Percentiles rank a stretch among this genome's conserved stretches.
Evolutionary conservation across 805 yeast species (phyloP).

Genomic region (Wickerhamia fluorescens): DNA sequence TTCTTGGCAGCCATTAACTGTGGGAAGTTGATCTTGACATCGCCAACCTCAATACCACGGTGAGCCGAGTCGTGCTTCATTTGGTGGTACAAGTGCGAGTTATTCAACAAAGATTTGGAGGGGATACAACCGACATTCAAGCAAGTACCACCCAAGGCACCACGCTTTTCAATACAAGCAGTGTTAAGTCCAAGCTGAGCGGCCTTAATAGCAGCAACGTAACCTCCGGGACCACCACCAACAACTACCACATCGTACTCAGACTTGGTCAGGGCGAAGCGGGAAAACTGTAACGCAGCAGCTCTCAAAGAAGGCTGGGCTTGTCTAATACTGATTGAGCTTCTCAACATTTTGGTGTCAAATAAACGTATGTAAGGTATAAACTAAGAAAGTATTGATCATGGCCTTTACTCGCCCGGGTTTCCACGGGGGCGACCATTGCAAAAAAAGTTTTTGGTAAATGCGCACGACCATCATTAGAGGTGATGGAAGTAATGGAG

Average conservation of each 20-base stretch:
- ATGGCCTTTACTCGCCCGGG: no score
- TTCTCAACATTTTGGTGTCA: conserved; percentile 12
- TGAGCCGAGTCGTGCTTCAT: conserved; percentile 74
- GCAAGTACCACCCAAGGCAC: conserved; percentile 96
- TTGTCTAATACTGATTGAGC: conserved; percentile 7
- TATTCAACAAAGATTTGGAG: conserved; percentile 90
- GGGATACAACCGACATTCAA: conserved; percentile 99
- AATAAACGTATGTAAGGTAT: no score
- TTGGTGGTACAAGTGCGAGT: conserved; percentile 87
- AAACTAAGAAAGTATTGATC: no score
- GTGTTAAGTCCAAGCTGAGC: conserved; percentile 93
- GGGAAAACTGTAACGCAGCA: conserved; percentile 34
- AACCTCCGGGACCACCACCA: conserved; percentile 99
- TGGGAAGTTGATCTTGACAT: conserved; percentile 64
- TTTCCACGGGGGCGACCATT: no score
- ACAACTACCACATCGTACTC: conserved; percentile 83
- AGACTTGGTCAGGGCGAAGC: conserved; percentile 33
- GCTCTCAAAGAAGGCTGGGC: conserved; percentile 8
- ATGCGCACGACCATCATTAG: no score
- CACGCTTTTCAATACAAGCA: conserved; percentile 97
- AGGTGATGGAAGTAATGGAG: no score
- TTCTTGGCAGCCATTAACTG: conserved; percentile 90
- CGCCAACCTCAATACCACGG: conserved; percentile 85
- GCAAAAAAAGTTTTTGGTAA: no score
- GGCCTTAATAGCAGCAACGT: conserved; percentile 97